Evolutionary conservation across 441 rosid genomes (phyloP), one percentile per base, ranked within the genome.

Genomic region (Croton laevigatus): DNA sequence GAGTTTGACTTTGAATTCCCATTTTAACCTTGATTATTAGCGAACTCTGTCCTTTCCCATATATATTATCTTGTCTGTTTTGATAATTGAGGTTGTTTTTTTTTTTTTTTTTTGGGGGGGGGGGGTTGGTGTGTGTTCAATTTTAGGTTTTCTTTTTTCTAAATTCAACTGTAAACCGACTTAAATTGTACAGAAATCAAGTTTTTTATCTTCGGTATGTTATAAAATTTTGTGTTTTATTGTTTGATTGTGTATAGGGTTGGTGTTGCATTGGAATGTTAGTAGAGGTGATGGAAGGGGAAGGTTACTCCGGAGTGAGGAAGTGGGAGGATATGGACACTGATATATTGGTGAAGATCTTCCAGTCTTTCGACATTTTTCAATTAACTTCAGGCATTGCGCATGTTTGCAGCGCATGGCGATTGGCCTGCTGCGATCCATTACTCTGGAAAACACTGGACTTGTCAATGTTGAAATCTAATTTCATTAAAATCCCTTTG

Each of bases 301-400:
- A 87, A 66, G 71, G 75, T 37, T 76, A 60, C 10, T 13, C 64
- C 38, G 65, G 67, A 20, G 59, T 49, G 23, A 81, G 87, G 82
- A 88, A 85, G 82, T 91, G 97, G 98, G 97, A 89, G 82, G 91
- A 93, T 71, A 44, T 91, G 78, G 88, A 89, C 72, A 82, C 69
- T 22, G 96, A 93, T 76, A 76, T 81, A 1, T 83, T 93, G 83
- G 91, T 89, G 72, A 83, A 72, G 77, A 86, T 91, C 54, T 86
- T 91, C 73, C 85, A 78, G 82, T 81, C 79, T 32, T 86, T 89
- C 11, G 79, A 81, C 48, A 79, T 91, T 71, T 79, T 77, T 27
- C 80, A 89, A 74, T 72, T 88, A 37, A 89, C 84, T 70, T 83
- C 90, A 7, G 90, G 94, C 57, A 71, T 93, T 53, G 91, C 89